Conservation (phyloP, 371 early-diverging fungal genomes). For the Furculomyces boomerangus region DNA sequence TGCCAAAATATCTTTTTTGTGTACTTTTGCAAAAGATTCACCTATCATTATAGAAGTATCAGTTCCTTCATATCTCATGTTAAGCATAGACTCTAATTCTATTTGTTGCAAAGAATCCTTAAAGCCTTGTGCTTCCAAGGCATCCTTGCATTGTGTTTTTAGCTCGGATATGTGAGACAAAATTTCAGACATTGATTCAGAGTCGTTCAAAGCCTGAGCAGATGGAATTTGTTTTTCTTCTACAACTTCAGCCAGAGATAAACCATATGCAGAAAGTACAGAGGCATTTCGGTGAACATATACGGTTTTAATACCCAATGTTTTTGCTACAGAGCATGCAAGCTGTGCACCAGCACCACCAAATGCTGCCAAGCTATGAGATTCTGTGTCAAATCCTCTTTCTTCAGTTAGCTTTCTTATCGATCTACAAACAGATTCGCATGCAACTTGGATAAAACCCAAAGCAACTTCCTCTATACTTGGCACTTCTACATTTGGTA, state of each 20-base stretch:
- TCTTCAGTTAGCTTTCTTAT: constrained; percentile 87
- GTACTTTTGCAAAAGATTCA: constrained; percentile 28
- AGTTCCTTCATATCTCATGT: constrained; percentile 85
- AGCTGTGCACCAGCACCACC: constrained; percentile 92
- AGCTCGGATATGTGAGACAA: constrained; percentile 32
- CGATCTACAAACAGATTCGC: constrained; percentile 90
- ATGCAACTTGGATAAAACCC: constrained; percentile 88
- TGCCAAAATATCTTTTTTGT: constrained; percentile 19
- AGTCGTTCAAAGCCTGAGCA: constrained; percentile 10
- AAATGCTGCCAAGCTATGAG: constrained; percentile 80
- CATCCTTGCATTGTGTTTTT: constrained; percentile 18
- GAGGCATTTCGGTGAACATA: constrained; percentile 75
- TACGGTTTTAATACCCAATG: constrained; percentile 63
- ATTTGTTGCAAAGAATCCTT: constrained; percentile 23
- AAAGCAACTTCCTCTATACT: constrained; percentile 70
- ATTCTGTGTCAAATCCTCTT: constrained; percentile 71
- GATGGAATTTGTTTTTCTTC: constrained; percentile 80
- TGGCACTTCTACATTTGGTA: constrained; percentile 22
- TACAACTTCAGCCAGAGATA: constrained; percentile 79
- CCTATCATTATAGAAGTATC: constrained; percentile 87
- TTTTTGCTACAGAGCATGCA: constrained; percentile 83
- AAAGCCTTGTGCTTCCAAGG: constrained; percentile 50
- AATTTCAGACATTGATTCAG: constrained; percentile 22
- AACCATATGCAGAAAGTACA: constrained; percentile 84
- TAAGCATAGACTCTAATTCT: constrained; percentile 47